Conservation (phyloP, 371 early-diverging fungal species). For the Mucor circinelloides region DNA sequence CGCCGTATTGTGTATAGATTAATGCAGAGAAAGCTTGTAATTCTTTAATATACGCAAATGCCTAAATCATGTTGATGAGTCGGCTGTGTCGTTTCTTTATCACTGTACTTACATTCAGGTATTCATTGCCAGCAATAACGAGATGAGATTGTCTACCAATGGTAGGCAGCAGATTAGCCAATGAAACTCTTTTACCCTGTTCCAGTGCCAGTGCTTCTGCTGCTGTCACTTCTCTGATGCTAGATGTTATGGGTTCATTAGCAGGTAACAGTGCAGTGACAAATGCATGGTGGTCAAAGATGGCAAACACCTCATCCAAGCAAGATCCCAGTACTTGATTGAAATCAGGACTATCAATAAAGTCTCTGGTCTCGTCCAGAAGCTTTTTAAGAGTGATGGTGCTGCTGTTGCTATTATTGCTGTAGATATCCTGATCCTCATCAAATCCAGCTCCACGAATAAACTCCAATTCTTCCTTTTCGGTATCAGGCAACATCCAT, state of each 20-base stretch:
- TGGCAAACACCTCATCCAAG: constrained; percentile 64
- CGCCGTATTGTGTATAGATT: constrained; percentile 70
- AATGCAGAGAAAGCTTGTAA: constrained; percentile 75
- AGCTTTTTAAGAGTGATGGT: constrained; percentile 57
- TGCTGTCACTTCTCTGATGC: constrained; percentile 34
- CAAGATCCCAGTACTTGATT: constrained; percentile 48
- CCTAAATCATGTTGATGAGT: constrained; percentile 28
- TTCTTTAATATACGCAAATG: constrained; percentile 69
- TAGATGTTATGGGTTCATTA: constrained; percentile 13
- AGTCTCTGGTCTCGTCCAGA: constrained; percentile 83
- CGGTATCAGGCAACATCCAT: constrained; percentile 73
- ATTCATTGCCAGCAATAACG: constrained; percentile 85
- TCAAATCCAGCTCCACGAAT: constrained; percentile 61
- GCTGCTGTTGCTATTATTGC: constrained; percentile 23
- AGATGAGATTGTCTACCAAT: constrained; percentile 78
- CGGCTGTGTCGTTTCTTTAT: background rate
- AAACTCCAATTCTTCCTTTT: constrained; percentile 61
- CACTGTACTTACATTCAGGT: constrained; percentile 66
- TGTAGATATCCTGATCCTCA: background rate
- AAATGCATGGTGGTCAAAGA: constrained; percentile 51
- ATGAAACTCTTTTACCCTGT: constrained; percentile 55
- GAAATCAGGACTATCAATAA: constrained; percentile 77
- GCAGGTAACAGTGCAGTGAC: constrained; percentile 32
- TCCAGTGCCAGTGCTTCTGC: constrained; percentile 13
- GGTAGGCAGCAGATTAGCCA: constrained; percentile 78